Evolutionary conservation across 1,284 basidiomycete species (phyloP).

Genomic region (Trametes sp.): DNA sequence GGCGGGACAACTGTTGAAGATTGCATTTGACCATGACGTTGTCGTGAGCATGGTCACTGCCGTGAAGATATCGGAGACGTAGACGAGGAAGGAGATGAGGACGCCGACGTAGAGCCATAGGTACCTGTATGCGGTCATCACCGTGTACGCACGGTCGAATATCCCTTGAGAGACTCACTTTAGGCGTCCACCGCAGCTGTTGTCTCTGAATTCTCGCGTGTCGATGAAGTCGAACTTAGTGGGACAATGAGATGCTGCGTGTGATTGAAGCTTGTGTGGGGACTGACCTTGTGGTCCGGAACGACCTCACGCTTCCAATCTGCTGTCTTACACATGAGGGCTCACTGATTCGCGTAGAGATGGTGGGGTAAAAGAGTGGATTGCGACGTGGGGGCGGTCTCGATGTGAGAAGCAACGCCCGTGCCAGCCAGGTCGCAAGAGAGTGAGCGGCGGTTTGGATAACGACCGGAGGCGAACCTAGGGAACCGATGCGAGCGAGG

Average conservation of each 20-base stretch:
- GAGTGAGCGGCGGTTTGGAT: conserved; percentile 44
- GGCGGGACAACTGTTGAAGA: conserved; percentile 76
- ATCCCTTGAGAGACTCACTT: conserved; percentile 62
- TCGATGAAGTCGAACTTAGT: conserved; percentile 96
- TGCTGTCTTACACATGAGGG: conserved; percentile 75
- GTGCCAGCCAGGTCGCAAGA: conserved; percentile 73
- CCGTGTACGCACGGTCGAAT: background rate
- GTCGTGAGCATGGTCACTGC: conserved; percentile 97
- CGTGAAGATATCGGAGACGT: conserved; percentile 97
- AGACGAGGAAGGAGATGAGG: conserved; percentile 95
- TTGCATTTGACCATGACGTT: conserved; percentile 88
- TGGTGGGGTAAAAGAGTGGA: conserved; percentile 38
- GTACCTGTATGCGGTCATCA: conserved; percentile 65
- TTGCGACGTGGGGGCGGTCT: conserved; percentile 43
- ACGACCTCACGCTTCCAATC: conserved; percentile 98
- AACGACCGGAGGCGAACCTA: conserved; percentile 38
- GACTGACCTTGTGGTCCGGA: conserved; percentile 91
- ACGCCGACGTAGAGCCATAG: conserved; percentile 91
- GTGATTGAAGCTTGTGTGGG: background rate
- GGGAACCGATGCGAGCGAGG: conserved; percentile 26
- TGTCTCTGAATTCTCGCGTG: conserved; percentile 90
- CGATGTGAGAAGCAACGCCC: conserved; percentile 45
- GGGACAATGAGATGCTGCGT: conserved; percentile 22
- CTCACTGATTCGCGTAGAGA: conserved; percentile 35
- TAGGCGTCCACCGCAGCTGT: conserved; percentile 84